Evolutionary conservation across 495 filamentous ascomycete genomes (phyloP).

Genomic region (Penicillium cataractarum): DNA sequence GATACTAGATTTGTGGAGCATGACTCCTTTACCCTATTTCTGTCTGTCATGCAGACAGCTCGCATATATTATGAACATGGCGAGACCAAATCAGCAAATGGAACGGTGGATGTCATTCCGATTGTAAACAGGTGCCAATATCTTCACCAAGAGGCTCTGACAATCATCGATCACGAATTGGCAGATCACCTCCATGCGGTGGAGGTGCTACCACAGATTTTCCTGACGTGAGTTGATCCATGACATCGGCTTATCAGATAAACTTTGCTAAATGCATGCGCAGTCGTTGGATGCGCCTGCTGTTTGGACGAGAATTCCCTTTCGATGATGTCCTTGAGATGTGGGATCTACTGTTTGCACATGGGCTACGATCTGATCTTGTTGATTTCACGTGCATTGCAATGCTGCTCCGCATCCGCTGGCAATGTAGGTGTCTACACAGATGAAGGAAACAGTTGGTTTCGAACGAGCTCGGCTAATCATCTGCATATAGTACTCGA

Average conservation of each 20-base stretch:
- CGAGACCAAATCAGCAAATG: constrained; percentile 44
- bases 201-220: constrained; percentile 94
- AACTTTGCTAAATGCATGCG: constrained; percentile 9
- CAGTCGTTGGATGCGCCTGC: constrained; percentile 90
- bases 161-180: constrained; percentile 77
- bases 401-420: constrained; percentile 91
- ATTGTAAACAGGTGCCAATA: constrained; percentile 85
- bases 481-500: constrained; percentile 63
- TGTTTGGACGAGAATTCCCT: constrained; percentile 92
- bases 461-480: constrained; percentile 27
- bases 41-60: constrained; percentile 80
- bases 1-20: constrained; percentile 80
- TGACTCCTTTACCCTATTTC: constrained; percentile 87
- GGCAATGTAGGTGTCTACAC: constrained; percentile 69
- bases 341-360: constrained; percentile 91
- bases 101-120: constrained; percentile 60
- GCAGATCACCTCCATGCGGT: constrained; percentile 80
- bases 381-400: constrained; percentile 88
- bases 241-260: background rate
- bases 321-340: constrained; percentile 81
- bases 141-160: constrained; percentile 81
- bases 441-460: background rate
- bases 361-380: constrained; percentile 79
- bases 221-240: constrained; percentile 69
- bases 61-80: constrained; percentile 82